Base-by-base conservation (phyloP, 225 moss, liverwort and hornwort genomes). In the Pseudoscleropodium purum region DNA sequence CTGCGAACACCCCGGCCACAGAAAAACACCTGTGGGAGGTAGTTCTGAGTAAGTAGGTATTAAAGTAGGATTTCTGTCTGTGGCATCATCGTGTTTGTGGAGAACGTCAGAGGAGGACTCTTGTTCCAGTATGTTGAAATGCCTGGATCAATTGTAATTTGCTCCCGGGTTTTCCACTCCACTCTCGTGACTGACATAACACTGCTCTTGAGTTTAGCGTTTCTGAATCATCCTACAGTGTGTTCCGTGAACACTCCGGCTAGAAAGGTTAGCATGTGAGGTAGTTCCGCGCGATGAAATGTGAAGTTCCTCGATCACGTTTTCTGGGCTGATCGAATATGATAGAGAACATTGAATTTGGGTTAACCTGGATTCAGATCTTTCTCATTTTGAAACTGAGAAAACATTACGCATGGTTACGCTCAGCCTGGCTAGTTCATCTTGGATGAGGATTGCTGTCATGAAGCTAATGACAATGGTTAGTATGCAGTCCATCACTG, bases 101-200 rank as follows among this genome's bases (percentile, higher is more conserved):
- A 87, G 63, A 80, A 84, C 75, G 69, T 84, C 84, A 89, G 89
- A 91, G 87, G 91, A 90, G 89, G 83, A 69, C 68, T 81, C 54
- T 19, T 66, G 65, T 14, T 79, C 87, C 30, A 60, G 78, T 56
- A 43, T n/a, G 25, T 18, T 34, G 65, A 82, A 47, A 20, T 34
- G 43, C 78, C 37, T 51, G 74, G 76, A 84, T 84, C 56, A 20
- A 43, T 56, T n/a, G 87, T 11, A 27, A n/a, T 81, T n/a, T 69
- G 89, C 90, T 91, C 90, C 92, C 92, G 90, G 75, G 80, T 89
- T 91, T 61, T 91, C n/a, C 84, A 81, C 75, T 89, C 62, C 84
- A 67, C 65, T 80, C 74, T 86, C 39, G 82, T 11, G n/a, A 79
- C 75, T 62, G 88, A 86, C 47, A 86, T 39, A 13, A 21, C 72